phyloP scores from a whole-genome alignment of 2,329 filamentous ascomycete species.

The Lojkania enalia region DNA sequence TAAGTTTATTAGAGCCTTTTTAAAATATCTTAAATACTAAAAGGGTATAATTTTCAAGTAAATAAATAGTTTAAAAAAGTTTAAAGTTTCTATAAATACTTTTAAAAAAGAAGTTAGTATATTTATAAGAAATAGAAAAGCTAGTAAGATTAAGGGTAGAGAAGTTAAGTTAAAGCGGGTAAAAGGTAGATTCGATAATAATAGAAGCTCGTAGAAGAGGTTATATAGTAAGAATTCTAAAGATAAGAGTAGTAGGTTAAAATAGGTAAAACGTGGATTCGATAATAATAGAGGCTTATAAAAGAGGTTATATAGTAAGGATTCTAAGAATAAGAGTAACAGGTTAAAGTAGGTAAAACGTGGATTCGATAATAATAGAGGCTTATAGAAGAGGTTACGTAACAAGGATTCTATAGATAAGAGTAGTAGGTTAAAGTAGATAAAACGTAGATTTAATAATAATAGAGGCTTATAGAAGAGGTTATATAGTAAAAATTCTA shows the following conservation, averaged over 20 bases:
- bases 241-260: slow-evolving; percentile 7
- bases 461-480: slow-evolving; percentile 5
- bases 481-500: slow-evolving; percentile 1
- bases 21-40: slow-evolving; percentile 14
- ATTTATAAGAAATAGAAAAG: slow-evolving; percentile 14
- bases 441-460: slow-evolving; percentile 8
- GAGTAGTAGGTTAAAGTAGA: slow-evolving; percentile 3
- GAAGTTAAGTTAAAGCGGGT: slow-evolving; percentile 8
- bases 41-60: slow-evolving; percentile 11
- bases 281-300: slow-evolving; percentile 4
- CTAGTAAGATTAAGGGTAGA: slow-evolving; percentile 10
- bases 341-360: slow-evolving; percentile 5
- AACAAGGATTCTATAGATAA: slow-evolving; percentile 3
- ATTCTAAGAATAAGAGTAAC: slow-evolving; percentile 2
- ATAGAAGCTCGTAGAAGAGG: slow-evolving; percentile 9
- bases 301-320: slow-evolving; percentile 5
- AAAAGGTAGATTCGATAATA: slow-evolving; percentile 10
- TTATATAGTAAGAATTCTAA: slow-evolving; percentile 9
- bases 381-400: slow-evolving; percentile 3
- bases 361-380: neutral
- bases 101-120: slow-evolving; percentile 13
- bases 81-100: slow-evolving; percentile 8
- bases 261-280: slow-evolving; percentile 5
- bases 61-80: slow-evolving; percentile 9
- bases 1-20: slow-evolving; percentile 10